These are phyloP conservation scores for Polyporus tsugae DNA, from an alignment of 1,284 basidiomycete species.

Conservation along the genomic window DNA sequence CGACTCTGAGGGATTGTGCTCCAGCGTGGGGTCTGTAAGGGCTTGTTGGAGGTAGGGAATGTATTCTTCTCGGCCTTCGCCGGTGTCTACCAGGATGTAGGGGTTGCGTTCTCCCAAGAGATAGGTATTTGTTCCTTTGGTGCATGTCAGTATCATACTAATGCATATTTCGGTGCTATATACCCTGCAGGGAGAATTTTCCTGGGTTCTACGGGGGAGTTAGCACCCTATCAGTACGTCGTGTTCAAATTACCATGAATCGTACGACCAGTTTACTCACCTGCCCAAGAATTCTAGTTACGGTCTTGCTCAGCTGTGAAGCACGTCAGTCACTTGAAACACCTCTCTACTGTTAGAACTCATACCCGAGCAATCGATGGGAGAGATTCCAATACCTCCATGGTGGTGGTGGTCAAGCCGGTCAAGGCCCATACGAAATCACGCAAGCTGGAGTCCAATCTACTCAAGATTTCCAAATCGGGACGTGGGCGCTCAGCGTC, in stretches of 20 bases:
- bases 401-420: constrained; percentile 17
- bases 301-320: constrained; percentile 65
- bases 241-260: not conserved
- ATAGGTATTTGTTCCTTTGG: constrained; percentile 90
- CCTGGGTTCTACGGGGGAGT: constrained; percentile 77
- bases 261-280: constrained; percentile 43
- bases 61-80: constrained; percentile 81
- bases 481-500: not conserved
- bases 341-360: not conserved
- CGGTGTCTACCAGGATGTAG: constrained; percentile 89
- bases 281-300: constrained; percentile 78
- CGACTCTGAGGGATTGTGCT: constrained; percentile 47
- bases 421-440: not conserved
- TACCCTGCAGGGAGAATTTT: constrained; percentile 90
- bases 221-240: not conserved
- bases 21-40: constrained; percentile 49
- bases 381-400: constrained; percentile 47
- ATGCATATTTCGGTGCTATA: not conserved
- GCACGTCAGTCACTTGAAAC: constrained; percentile 1
- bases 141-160: not conserved
- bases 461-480: not conserved
- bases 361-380: constrained; percentile 60
- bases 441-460: constrained; percentile 13
- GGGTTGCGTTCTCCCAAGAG: constrained; percentile 76
- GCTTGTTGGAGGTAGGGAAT: constrained; percentile 71